A percentile compares a stretch with the other conserved stretches of the same genome.
Conservation (phyloP, 176 grass and related monocot species). For the Oryza rufipogon region DNA sequence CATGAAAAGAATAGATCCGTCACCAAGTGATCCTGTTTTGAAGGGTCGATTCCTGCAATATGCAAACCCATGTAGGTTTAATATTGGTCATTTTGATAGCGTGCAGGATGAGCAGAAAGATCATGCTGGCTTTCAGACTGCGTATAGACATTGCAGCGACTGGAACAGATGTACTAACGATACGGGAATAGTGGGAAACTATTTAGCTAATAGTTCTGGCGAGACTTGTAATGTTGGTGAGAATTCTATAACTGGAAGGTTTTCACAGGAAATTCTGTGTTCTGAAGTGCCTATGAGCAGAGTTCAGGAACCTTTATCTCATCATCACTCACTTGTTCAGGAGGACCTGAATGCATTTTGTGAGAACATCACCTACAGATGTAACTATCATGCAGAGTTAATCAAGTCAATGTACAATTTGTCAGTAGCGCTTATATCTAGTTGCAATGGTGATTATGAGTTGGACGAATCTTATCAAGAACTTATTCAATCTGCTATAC, state of each 20-base stretch:
- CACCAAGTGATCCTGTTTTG: conserved; percentile 6
- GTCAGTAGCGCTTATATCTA: conserved; percentile 50
- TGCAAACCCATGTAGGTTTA: conserved; percentile 55
- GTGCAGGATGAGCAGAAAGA: conserved; percentile 42
- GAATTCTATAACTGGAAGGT: neutral
- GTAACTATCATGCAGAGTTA: conserved; percentile 30
- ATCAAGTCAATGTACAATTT: conserved; percentile 61
- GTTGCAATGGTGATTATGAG: conserved; percentile 32
- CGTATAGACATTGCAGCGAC: conserved; percentile 11
- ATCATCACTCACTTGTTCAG: conserved; percentile 8
- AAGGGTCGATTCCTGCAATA: conserved; percentile 37
- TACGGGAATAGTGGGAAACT: conserved; percentile 16
- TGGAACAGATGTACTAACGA: neutral
- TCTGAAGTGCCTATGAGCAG: conserved; percentile 19
- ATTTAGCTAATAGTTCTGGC: neutral
- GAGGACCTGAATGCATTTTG: conserved; percentile 15
- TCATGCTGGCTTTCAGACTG: conserved; percentile 20
- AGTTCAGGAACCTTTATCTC: conserved; percentile 22
- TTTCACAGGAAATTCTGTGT: conserved; percentile 25
- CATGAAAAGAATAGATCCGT: conserved; percentile 1
- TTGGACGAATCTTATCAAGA: conserved; percentile 45
- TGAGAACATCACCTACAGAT: conserved; percentile 22
- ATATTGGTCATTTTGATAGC: conserved; percentile 57
- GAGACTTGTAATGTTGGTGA: conserved; percentile 24
- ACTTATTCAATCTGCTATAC: conserved; percentile 48